Conservation (phyloP, 345 rosid species). For the Hibiscus syriacus region DNA sequence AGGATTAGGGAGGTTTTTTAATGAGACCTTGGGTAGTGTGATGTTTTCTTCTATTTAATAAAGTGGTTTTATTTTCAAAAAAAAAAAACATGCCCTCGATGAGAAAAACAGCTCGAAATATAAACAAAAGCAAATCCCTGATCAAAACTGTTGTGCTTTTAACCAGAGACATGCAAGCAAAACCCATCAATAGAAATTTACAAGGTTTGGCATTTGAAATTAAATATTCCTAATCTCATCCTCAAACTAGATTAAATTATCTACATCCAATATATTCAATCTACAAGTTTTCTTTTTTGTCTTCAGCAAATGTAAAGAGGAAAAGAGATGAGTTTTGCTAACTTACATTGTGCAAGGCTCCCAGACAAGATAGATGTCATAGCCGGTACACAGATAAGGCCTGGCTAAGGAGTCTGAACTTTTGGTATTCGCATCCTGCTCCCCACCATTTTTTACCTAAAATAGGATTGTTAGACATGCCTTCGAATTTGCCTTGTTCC, state of each 20-base stretch:
- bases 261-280: neutral
- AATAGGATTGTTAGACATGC: neutral
- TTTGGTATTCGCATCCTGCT: slow-evolving; percentile 20
- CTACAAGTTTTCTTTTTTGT: neutral
- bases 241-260: neutral
- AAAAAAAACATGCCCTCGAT: too few relatives aligned
- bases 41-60: too few relatives aligned
- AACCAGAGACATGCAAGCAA: neutral
- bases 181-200: neutral
- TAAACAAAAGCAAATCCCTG: neutral
- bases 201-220: neutral
- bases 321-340: neutral
- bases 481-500: neutral
- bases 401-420: slow-evolving; percentile 20
- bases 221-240: neutral
- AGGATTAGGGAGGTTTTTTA: too few relatives aligned
- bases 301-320: neutral
- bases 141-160: neutral
- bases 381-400: slow-evolving; percentile 87
- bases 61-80: too few relatives aligned
- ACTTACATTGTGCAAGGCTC: slow-evolving; percentile 87
- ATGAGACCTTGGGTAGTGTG: too few relatives aligned
- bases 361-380: slow-evolving; percentile 74
- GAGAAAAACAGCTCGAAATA: neutral
- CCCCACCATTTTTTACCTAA: slow-evolving; percentile 34